Percentiles rank a stretch among this genome's conserved stretches.
Conservation (phyloP, 768 basidiomycete genomes). For the Rhodosporidiobolus sp. region DNA sequence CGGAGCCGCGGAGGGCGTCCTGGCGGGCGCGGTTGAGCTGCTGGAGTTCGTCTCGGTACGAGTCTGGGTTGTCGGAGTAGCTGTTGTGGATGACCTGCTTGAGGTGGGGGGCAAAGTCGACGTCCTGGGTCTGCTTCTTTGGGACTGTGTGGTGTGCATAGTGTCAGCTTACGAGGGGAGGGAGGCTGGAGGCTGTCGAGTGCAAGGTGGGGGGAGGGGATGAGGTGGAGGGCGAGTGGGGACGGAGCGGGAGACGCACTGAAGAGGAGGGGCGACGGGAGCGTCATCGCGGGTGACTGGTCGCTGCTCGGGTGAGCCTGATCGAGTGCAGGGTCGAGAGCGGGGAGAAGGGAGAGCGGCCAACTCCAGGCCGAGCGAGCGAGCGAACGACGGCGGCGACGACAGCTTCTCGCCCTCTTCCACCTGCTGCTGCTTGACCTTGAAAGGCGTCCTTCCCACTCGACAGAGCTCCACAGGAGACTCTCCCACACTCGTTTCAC, state of each 20-base stretch:
- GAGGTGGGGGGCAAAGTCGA: conserved; percentile 91
- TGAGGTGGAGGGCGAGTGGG: background rate
- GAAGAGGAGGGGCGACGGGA: conserved; percentile 18
- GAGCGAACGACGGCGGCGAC: background rate
- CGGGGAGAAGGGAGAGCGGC: background rate
- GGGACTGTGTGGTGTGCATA: conserved; percentile 68
- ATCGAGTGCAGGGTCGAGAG: background rate
- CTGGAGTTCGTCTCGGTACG: conserved; percentile 77
- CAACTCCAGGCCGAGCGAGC: background rate
- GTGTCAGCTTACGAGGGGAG: conserved; percentile 7
- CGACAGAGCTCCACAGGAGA: too few relatives aligned
- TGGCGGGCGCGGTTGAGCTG: conserved; percentile 85
- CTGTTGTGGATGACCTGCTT: conserved; percentile 80
- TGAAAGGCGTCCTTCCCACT: too few relatives aligned
- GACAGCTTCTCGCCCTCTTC: background rate
- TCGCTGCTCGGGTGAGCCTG: too few relatives aligned
- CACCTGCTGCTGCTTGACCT: background rate
- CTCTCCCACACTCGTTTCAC: background rate
- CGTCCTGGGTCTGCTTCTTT: conserved; percentile 90
- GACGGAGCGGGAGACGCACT: conserved; percentile 2
- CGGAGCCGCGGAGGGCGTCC: conserved; percentile 84
- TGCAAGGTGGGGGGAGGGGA: background rate
- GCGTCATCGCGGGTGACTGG: background rate
- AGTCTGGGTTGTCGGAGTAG: conserved; percentile 88
- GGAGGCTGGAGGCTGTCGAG: background rate